Evolutionary conservation across 2,329 filamentous ascomycete genomes (phyloP).

Genomic region (Endoconidiophora polonica): DNA sequence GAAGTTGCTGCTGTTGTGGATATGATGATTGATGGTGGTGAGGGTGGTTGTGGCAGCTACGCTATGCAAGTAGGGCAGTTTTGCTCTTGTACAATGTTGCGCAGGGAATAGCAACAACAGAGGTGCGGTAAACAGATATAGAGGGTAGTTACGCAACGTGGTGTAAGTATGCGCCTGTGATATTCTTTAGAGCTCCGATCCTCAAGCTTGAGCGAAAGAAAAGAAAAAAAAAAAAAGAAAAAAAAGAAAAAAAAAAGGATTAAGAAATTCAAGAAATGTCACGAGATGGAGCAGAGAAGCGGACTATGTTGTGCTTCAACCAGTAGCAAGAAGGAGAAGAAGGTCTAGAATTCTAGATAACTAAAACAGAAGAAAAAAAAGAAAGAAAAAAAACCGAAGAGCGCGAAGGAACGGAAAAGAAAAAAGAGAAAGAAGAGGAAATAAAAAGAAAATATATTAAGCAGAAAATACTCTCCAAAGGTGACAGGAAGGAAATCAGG

Average conservation of each 20-base stretch:
- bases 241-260: neutral
- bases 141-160: too few relatives aligned
- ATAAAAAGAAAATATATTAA: neutral
- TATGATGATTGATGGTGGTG: too few relatives aligned
- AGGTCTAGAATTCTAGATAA: neutral
- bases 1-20: too few relatives aligned
- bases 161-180: too few relatives aligned
- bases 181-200: too few relatives aligned
- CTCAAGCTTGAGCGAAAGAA: neutral
- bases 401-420: neutral
- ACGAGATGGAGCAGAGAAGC: neutral
- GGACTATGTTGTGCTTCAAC: too few relatives aligned
- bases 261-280: neutral
- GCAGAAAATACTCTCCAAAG: neutral
- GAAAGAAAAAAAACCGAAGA: neutral
- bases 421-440: neutral
- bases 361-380: neutral
- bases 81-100: too few relatives aligned
- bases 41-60: too few relatives aligned
- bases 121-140: too few relatives aligned
- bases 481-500: neutral
- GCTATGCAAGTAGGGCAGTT: neutral
- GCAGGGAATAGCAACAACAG: too few relatives aligned
- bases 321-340: neutral
- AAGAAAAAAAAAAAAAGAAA: neutral